Evolutionary conservation across 495 filamentous ascomycete genomes (phyloP), one percentile per base, ranked within the genome.

Genomic region (Immersiella caudata): DNA sequence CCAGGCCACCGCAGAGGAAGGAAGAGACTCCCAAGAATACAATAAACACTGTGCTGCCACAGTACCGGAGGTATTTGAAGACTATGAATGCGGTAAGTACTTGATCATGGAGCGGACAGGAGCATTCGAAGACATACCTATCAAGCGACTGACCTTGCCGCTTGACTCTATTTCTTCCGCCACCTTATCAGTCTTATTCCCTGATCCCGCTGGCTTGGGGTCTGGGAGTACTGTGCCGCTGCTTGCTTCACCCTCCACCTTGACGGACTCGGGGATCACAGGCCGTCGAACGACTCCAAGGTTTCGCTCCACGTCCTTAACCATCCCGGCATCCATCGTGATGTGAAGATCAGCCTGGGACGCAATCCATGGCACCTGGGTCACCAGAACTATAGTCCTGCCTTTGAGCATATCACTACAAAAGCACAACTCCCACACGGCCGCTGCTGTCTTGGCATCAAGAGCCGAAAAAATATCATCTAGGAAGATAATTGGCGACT

Each of bases 401-500:
- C 74, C 76, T 52, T 73, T 75, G 33, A 82, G 77, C 24, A 86
- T 68, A 51, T 84, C 81, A 51, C 83, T 81, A 67, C 82, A 85
- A 64, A 86, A 82, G 25, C 81, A 84, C 61, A 82, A 76, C 64
- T 83, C 73, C 75, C 84, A 81, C 25, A 86, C 69, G 21, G 76
- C 67, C 25, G 79, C 81, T n/a, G 81, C 77, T 9, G 83, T 84
- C 66, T 81, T 83, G 7, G 83, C 77, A 67, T 86, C 83, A 6
- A 86, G 72, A 4, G 90, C 90, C 0, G 88, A 90, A 29, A 92
- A 79, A 12, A 90, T 88, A 70, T 92, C 90, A 68, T 92, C 90
- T 11, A 92, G 82, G 11, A 91, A 74, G 14, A 92, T 76, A 7
- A 90, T 79, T 1, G 83, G 81, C 9, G 89, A 83, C 21, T 83